Evolutionary conservation across 768 basidiomycete genomes (phyloP).

Genomic region (Rossbeevera mucosa): DNA sequence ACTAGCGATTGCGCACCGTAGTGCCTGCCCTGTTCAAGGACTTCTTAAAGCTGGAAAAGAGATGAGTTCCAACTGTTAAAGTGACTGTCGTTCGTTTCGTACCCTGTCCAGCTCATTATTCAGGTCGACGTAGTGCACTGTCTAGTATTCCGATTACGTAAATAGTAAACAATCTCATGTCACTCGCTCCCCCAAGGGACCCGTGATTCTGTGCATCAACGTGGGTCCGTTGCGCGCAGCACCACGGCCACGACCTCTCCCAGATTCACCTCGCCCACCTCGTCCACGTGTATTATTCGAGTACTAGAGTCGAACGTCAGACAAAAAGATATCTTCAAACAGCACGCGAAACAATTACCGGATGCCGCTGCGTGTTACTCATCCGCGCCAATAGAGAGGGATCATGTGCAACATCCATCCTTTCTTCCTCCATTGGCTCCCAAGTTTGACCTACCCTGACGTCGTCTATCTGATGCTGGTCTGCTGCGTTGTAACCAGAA

Average conservation of each 20-base stretch:
- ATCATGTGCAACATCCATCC: constrained; percentile 13
- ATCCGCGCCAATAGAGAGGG: constrained; percentile 24
- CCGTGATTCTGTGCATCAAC: constrained; percentile 16
- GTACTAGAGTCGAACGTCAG: constrained; percentile 8
- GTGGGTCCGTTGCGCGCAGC: constrained; percentile 14
- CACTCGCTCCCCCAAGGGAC: constrained; percentile 19
- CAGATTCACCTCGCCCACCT: constrained; percentile 21
- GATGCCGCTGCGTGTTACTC: constrained; percentile 14
- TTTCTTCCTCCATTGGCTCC: constrained; percentile 12
- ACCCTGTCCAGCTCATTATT: constrained; percentile 66
- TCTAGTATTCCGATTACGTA: constrained; percentile 14
- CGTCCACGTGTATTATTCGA: constrained; percentile 18
- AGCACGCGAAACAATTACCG: constrained; percentile 15
- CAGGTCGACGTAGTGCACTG: background rate
- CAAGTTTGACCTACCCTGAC: constrained; percentile 6
- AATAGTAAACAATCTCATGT: no score
- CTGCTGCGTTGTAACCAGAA: background rate
- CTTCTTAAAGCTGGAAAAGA: constrained; percentile 75
- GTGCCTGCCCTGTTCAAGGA: constrained; percentile 89
- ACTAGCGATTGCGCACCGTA: constrained; percentile 49
- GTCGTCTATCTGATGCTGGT: constrained; percentile 7
- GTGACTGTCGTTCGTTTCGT: background rate
- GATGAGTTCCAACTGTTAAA: background rate
- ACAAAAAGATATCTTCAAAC: background rate
- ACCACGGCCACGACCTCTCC: constrained; percentile 21